Conservation (phyloP, 768 basidiomycete genomes). For the Tephrocybe sp. region DNA sequence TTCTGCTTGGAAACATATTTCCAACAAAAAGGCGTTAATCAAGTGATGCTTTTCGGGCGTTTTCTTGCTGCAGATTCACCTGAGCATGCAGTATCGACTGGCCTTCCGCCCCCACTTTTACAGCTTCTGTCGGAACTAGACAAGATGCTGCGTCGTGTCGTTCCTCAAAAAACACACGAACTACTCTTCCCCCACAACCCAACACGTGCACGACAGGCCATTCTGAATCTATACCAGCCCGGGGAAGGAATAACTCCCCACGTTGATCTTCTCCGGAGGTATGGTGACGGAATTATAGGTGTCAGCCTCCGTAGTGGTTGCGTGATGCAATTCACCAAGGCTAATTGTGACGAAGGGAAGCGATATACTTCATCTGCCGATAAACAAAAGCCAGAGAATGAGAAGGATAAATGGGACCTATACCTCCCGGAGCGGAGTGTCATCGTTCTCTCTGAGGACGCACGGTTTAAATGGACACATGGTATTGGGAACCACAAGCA, state of each 20-base stretch:
- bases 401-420: constrained; percentile 40
- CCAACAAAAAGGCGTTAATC: constrained; percentile 50
- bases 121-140: constrained; percentile 52
- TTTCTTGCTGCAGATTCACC: constrained; percentile 16
- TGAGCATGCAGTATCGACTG: constrained; percentile 22
- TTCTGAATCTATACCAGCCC: constrained; percentile 84
- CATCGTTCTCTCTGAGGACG: constrained; percentile 74
- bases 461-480: constrained; percentile 86
- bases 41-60: constrained; percentile 85
- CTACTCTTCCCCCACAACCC: constrained; percentile 59
- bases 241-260: constrained; percentile 90
- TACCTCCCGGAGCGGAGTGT: constrained; percentile 78
- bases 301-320: constrained; percentile 80
- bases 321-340: constrained; percentile 71
- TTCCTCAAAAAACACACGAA: constrained; percentile 47
- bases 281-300: constrained; percentile 87
- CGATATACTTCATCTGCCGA: neutral
- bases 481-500: constrained; percentile 66
- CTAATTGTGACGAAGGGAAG: neutral
- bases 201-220: constrained; percentile 70
- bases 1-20: constrained; percentile 64
- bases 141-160: constrained; percentile 39
- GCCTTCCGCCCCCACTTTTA: constrained; percentile 56
- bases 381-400: constrained; percentile 5
- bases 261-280: constrained; percentile 81